A percentile compares a stretch with the other conserved stretches of the same genome.
Conservation (phyloP, 2,329 filamentous ascomycete genomes). For the Arthrinium puccinioides region DNA sequence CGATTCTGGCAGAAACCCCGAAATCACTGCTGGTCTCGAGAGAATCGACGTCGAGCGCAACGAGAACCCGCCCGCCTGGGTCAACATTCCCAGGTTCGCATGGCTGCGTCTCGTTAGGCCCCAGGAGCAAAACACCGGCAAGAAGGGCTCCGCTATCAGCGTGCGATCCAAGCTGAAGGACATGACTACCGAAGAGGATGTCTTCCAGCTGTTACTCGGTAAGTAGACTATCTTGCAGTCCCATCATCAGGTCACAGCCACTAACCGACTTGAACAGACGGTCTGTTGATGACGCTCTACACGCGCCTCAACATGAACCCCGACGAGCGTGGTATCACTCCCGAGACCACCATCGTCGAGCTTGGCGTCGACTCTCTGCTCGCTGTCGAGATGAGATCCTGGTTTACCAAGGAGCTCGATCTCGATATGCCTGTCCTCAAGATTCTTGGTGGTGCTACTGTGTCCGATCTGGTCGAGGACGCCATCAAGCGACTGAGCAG, state of each 20-base stretch:
- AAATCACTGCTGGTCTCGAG: conserved; percentile 8
- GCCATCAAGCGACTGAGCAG: not conserved
- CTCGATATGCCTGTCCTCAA: conserved; percentile 39
- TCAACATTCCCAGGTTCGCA: conserved; percentile 5
- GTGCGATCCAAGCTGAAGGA: not conserved
- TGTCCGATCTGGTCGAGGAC: not conserved
- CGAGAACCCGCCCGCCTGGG: conserved; percentile 3
- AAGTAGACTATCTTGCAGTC: not conserved
- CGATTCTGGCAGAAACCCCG: not conserved
- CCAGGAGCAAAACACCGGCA: not conserved
- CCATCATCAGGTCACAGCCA: not conserved
- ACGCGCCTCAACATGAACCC: conserved; percentile 5
- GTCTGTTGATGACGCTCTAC: conserved; percentile 6
- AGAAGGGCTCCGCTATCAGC: not conserved
- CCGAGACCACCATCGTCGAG: conserved; percentile 10
- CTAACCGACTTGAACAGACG: conserved; percentile 1
- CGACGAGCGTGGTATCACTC: conserved; percentile 4
- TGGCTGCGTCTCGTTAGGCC: conserved; percentile 4
- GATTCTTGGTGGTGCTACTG: conserved; percentile 13
- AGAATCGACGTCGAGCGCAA: conserved; percentile 4
- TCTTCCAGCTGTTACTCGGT: not conserved
- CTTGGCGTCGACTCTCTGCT: conserved; percentile 23
- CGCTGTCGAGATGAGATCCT: conserved; percentile 33
- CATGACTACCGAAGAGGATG: not conserved
- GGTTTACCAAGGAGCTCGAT: conserved; percentile 38